Base-by-base conservation (phyloP, 768 basidiomycete species). In the Amanita polypyramis region DNA sequence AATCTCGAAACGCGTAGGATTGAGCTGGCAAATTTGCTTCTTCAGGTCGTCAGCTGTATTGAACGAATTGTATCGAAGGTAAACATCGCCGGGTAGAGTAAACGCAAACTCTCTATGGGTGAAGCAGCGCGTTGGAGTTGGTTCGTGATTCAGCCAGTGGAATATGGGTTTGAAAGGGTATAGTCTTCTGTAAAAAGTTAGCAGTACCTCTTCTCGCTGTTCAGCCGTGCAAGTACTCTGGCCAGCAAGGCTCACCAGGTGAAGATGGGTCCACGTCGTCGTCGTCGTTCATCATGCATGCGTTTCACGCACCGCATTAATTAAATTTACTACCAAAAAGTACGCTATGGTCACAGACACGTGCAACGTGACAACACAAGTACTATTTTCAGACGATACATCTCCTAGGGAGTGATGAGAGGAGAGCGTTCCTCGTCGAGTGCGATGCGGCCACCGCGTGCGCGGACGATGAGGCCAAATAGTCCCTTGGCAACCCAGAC, bases 71-170 rank as follows among this genome's bases (percentile, higher is more conserved):
- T 97, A 98, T 12, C 96, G 87, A 27, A 98, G 70, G 65, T 98
- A 98, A 10, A 89, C 81, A 55, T 97, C 95, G 38, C 85, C 86
- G 27, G 76, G 76, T 17, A 98, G 78, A 2, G 94, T 97, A 64
- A 95, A 94, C 17, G 96, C 82, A 61, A 97, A 95, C 63, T 99
- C 96, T 60, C 96, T 84, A 59, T 97, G 82, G 2, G 88, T 91
- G 62, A 90, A 98, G 42, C 88, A 77, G 51, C 77, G 80, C 10
- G 82, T 76, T 1, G 94, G 77, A 47, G 73, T 69, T 52, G 89
- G 85, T 53, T 85, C 85, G 54, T 97, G 95, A 61, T 97, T 97
- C 19, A 99, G 73, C 96, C 96, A 99, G 51, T 77, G 75, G 66
- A 84, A 97, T 54, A 98, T 76, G 0, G 90, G 85, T 61, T 92